Percentiles rank a stretch among this genome's conserved stretches.
These are phyloP conservation scores for Colletotrichum shisoi DNA, from an alignment of 2,329 filamentous ascomycete genomes.

Conservation along the genomic window DNA sequence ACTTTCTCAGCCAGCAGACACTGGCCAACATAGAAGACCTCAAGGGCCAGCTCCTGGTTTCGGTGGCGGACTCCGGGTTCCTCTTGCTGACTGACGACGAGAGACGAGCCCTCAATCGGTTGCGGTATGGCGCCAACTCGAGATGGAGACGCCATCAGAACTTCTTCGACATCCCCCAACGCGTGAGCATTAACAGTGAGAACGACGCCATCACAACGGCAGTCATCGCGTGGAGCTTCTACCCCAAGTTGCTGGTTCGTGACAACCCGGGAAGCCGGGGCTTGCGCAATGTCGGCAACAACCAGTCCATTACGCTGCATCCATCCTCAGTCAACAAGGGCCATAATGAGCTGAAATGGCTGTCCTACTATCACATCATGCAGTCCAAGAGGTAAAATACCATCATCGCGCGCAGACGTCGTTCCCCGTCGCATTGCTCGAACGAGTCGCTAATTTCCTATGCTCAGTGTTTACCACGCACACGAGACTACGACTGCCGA, in stretches of 20 bases:
- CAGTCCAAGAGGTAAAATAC: conserved; percentile 76
- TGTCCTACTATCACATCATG: conserved; percentile 98
- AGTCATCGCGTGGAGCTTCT: conserved; percentile 93
- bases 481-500: conserved; percentile 86
- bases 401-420: conserved; percentile 41
- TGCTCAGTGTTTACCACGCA: conserved; percentile 78
- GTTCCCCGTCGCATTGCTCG: background rate
- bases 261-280: conserved; percentile 76
- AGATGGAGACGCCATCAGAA: conserved; percentile 68
- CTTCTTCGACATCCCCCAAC: conserved; percentile 83
- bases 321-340: conserved; percentile 88
- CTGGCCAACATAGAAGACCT: conserved; percentile 93
- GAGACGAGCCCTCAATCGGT: conserved; percentile 70
- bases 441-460: conserved; percentile 41
- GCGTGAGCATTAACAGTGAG: conserved; percentile 77
- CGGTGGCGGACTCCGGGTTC: conserved; percentile 85
- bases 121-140: conserved; percentile 65
- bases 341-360: conserved; percentile 73
- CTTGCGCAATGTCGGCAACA: conserved; percentile 90
- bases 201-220: conserved; percentile 82
- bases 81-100: conserved; percentile 78
- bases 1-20: conserved; percentile 89
- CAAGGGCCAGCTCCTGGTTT: conserved; percentile 87
- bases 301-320: conserved; percentile 86
- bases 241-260: conserved; percentile 86